These are phyloP conservation scores for Draba incana DNA, from an alignment of 345 rosid species.

Conservation along the genomic window DNA sequence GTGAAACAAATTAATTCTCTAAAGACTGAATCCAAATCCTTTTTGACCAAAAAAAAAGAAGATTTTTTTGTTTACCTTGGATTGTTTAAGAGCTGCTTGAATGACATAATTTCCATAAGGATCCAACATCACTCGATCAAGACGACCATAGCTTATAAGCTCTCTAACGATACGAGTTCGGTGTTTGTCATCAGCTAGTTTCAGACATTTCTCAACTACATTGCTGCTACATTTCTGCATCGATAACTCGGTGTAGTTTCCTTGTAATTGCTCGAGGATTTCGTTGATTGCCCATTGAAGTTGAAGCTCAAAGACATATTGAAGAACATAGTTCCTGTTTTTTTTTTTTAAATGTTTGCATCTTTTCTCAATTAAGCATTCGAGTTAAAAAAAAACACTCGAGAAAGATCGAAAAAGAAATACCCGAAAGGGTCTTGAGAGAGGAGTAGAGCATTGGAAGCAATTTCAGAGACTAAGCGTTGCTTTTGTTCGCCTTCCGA, in stretches of 20 bases:
- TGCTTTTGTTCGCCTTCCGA: slow-evolving; percentile 55
- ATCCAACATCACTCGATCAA: slow-evolving; percentile 82
- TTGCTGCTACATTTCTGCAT: slow-evolving; percentile 92
- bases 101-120: slow-evolving; percentile 84
- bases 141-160: slow-evolving; percentile 56
- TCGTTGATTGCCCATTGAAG: slow-evolving; percentile 58
- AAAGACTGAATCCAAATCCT: slow-evolving; percentile 7
- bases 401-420: not conserved
- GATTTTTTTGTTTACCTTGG: slow-evolving; percentile 48
- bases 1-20: not conserved
- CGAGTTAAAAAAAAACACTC: not conserved
- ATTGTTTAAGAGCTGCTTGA: slow-evolving; percentile 73
- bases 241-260: slow-evolving; percentile 71
- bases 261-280: slow-evolving; percentile 67
- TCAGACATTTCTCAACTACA: slow-evolving; percentile 83
- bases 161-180: slow-evolving; percentile 53
- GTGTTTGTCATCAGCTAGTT: slow-evolving; percentile 56
- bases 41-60: no score
- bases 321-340: slow-evolving; percentile 86
- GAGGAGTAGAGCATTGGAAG: slow-evolving; percentile 68
- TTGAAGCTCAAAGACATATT: slow-evolving; percentile 64
- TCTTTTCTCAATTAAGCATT: slow-evolving; percentile 11
- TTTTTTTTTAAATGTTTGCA: no score
- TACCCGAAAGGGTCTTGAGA: slow-evolving; percentile 86
- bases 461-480: slow-evolving; percentile 54